Percentiles rank a stretch among this genome's conserved stretches.
Conservation (phyloP, 2,329 filamentous ascomycete species). For the Fusarium sp. region DNA sequence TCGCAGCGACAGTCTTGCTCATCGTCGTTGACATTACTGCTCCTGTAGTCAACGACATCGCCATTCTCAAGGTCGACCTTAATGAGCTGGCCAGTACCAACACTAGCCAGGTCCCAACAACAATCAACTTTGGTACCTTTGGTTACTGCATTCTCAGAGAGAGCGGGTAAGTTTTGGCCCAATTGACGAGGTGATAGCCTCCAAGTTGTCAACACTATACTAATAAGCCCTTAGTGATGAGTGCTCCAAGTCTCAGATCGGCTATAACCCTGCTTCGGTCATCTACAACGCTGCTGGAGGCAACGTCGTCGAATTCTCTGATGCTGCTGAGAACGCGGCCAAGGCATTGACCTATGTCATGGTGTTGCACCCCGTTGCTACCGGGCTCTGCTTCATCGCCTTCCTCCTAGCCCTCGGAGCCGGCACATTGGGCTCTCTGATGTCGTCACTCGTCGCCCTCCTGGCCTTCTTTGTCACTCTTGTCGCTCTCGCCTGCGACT, state of each 20-base stretch:
- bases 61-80: slow-evolving; percentile 62
- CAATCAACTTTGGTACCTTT: slow-evolving; percentile 66
- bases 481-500: slow-evolving; percentile 62
- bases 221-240: slow-evolving; percentile 48
- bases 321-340: slow-evolving; percentile 54
- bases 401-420: slow-evolving; percentile 63
- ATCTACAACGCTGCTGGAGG: slow-evolving; percentile 50
- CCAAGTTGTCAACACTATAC: background rate
- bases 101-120: slow-evolving; percentile 41
- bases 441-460: slow-evolving; percentile 59
- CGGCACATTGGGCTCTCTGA: slow-evolving; percentile 60
- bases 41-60: slow-evolving; percentile 63
- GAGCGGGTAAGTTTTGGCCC: slow-evolving; percentile 27
- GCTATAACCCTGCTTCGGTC: slow-evolving; percentile 62
- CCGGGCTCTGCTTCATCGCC: slow-evolving; percentile 64
- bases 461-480: slow-evolving; percentile 61
- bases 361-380: slow-evolving; percentile 68
- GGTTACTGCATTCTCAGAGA: slow-evolving; percentile 59
- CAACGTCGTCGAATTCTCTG: slow-evolving; percentile 52
- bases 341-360: slow-evolving; percentile 64
- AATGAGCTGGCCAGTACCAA: slow-evolving; percentile 37
- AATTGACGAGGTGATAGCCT: background rate
- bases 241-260: slow-evolving; percentile 59
- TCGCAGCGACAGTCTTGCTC: slow-evolving; percentile 63
- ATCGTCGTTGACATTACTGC: slow-evolving; percentile 66